phyloP scores from a whole-genome alignment of 2,329 filamentous ascomycete species.

The Fusarium sp. region DNA sequence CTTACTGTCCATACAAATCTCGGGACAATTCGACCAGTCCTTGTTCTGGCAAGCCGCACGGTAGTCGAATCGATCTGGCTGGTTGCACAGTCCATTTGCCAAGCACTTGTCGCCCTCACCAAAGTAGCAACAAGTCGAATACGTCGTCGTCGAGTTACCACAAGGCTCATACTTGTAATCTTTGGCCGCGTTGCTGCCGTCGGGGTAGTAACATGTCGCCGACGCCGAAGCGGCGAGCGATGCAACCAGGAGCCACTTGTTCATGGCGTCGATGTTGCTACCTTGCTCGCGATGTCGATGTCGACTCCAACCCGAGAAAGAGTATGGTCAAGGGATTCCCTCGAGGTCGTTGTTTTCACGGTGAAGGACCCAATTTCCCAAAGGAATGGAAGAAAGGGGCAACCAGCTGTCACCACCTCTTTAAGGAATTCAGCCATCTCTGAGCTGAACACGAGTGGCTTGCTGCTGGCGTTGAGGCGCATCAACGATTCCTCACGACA shows the following conservation, averaged over 20 bases:
- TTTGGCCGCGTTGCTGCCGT: slow-evolving; percentile 30
- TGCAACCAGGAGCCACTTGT: background rate
- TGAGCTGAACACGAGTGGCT: slow-evolving; percentile 35
- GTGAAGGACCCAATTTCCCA: background rate
- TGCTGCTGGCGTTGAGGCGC: slow-evolving; percentile 19
- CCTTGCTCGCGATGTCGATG: background rate
- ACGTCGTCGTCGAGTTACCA: slow-evolving; percentile 21
- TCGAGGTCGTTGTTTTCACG: background rate
- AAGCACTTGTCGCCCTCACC: slow-evolving; percentile 36
- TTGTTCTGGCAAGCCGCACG: slow-evolving; percentile 37
- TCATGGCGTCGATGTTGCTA: background rate
- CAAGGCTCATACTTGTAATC: slow-evolving; percentile 39
- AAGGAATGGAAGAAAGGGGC: background rate
- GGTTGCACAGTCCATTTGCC: slow-evolving; percentile 32
- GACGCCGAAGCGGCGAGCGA: background rate
- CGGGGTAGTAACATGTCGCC: slow-evolving; percentile 36
- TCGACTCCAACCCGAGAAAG: background rate
- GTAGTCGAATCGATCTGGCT: slow-evolving; percentile 25
- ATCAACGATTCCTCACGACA: slow-evolving; percentile 46
- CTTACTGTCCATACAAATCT: slow-evolving; percentile 35
- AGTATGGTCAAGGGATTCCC: background rate
- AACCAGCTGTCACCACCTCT: background rate
- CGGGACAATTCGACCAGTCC: slow-evolving; percentile 35
- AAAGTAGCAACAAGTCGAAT: slow-evolving; percentile 37
- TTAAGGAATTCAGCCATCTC: background rate